phyloP scores from a whole-genome alignment of 345 rosid species.

The Citrus unshiu region DNA sequence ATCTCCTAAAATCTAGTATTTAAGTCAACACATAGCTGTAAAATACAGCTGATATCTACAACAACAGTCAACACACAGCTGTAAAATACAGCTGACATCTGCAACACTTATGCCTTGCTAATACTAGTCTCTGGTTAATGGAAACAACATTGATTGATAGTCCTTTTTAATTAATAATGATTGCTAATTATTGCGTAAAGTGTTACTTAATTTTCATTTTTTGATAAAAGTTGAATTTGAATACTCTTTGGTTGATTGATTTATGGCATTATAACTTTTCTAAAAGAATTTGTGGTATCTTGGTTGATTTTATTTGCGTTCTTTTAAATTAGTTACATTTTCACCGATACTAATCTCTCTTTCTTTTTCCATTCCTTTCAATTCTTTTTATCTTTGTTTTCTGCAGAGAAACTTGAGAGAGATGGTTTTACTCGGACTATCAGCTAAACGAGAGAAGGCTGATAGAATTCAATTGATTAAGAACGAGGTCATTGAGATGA shows the following conservation, averaged over 20 bases:
- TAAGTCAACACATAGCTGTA: too few relatives aligned
- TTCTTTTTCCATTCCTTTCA: neutral
- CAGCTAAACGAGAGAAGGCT: conserved; percentile 41
- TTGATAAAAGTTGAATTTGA: neutral
- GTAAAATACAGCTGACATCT: too few relatives aligned
- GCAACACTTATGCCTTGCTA: neutral
- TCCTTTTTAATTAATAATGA: neutral
- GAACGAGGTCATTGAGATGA: conserved; percentile 32
- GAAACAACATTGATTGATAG: too few relatives aligned
- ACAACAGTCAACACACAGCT: too few relatives aligned
- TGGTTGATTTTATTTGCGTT: neutral
- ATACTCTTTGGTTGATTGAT: neutral
- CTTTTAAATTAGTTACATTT: conserved; percentile 7
- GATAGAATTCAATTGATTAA: conserved; percentile 32
- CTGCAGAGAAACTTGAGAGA: conserved; percentile 38
- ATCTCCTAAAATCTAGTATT: too few relatives aligned
- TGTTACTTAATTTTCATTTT: neutral
- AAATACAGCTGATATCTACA: too few relatives aligned
- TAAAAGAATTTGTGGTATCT: neutral
- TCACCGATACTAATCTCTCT: neutral
- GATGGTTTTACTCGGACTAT: conserved; percentile 31
- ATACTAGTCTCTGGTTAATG: neutral
- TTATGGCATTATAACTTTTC: neutral
- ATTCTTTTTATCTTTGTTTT: neutral
- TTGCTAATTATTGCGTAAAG: neutral